Evolutionary conservation across 306 rosid species (phyloP).

Genomic region (Pyrus pyrifolia): DNA sequence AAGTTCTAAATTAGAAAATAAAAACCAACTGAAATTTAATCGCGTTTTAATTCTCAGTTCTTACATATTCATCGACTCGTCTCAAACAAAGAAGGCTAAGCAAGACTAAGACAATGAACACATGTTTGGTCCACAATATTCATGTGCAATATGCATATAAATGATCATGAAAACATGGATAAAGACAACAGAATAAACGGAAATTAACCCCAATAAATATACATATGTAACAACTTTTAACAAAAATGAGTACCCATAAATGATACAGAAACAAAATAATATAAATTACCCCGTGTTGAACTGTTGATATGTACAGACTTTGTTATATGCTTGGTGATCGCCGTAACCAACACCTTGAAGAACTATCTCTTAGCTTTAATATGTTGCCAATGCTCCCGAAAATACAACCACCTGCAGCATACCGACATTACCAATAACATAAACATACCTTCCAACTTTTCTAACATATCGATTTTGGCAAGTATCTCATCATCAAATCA

Average conservation of each 20-base stretch:
- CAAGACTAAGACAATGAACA: neutral
- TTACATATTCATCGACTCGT: neutral
- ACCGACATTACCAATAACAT: slow-evolving; percentile 7
- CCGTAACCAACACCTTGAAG: neutral
- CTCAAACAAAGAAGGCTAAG: neutral
- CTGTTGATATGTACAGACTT: neutral
- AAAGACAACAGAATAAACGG: neutral
- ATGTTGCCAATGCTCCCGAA: slow-evolving; percentile 8
- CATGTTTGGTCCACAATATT: neutral
- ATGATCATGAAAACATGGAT: neutral
- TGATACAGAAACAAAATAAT: neutral
- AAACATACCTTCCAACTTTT: neutral
- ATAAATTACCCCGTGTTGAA: neutral
- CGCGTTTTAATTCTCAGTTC: neutral
- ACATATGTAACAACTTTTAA: neutral
- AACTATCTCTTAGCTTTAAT: neutral
- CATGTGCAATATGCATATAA: neutral
- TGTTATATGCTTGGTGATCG: neutral
- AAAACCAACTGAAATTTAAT: too few species aligned
- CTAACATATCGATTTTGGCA: neutral
- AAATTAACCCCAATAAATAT: neutral
- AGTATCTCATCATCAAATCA: neutral
- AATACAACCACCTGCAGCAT: slow-evolving; percentile 43
- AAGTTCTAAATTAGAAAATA: too few species aligned
- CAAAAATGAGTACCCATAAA: neutral